Evolutionary conservation across 257 asterid species (phyloP).

Genomic region (Gentiana macrophylla): DNA sequence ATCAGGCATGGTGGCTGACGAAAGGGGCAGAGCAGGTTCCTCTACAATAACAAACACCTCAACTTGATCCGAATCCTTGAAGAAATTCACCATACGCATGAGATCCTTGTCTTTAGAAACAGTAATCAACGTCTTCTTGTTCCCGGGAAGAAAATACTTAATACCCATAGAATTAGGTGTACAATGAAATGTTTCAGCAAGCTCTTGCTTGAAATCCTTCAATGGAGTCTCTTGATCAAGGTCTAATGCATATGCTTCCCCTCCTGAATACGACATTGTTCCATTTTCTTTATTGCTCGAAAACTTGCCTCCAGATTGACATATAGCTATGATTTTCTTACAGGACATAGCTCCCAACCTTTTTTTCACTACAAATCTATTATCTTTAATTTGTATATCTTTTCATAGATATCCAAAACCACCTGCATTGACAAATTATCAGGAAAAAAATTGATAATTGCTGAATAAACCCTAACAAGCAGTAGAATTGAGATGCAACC

Average conservation of each 20-base stretch:
- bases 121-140: slow-evolving; percentile 7
- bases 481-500: no score
- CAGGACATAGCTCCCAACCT: neutral
- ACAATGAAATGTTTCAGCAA: slow-evolving; percentile 1
- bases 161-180: neutral
- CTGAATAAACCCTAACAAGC: no score
- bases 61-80: slow-evolving; percentile 10
- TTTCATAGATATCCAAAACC: no score
- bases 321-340: slow-evolving; percentile 56
- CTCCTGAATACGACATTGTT: slow-evolving; percentile 46
- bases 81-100: slow-evolving; percentile 12
- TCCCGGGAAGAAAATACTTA: slow-evolving; percentile 12
- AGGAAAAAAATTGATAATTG: no score
- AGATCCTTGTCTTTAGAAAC: slow-evolving; percentile 12
- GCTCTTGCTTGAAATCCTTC: slow-evolving; percentile 55
- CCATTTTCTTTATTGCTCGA: slow-evolving; percentile 53
- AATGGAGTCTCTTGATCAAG: slow-evolving; percentile 43
- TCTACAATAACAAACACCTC: slow-evolving; percentile 9
- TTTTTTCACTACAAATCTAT: no score
- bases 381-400: no score
- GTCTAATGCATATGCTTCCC: slow-evolving; percentile 71
- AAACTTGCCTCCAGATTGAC: slow-evolving; percentile 73
- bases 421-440: no score
- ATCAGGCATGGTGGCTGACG: slow-evolving; percentile 50
- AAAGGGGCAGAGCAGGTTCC: slow-evolving; percentile 24